phyloP scores from a whole-genome alignment of 441 rosid species.

The Dalechampia spathulata region DNA sequence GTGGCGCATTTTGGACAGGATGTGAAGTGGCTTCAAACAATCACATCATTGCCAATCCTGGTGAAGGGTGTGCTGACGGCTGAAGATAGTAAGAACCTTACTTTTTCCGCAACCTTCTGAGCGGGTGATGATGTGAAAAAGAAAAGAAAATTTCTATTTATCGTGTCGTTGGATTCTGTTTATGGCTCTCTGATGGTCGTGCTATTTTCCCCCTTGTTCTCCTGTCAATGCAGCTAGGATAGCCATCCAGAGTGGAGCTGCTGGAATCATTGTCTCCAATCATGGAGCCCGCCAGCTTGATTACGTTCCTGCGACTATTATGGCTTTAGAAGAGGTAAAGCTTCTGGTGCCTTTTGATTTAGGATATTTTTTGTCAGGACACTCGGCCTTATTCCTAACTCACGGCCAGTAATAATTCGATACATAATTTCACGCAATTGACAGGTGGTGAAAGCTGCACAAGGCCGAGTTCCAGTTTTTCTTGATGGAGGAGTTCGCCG shows the following conservation, averaged over 20 bases:
- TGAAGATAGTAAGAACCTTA: conserved; percentile 57
- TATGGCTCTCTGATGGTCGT: neutral
- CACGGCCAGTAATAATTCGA: too few relatives aligned
- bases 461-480: conserved; percentile 77
- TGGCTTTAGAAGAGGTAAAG: conserved; percentile 86
- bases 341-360: neutral
- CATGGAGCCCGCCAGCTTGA: conserved; percentile 99
- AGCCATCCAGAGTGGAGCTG: conserved; percentile 73
- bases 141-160: neutral
- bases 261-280: conserved; percentile 92
- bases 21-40: conserved; percentile 89
- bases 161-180: too few relatives aligned
- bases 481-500: conserved; percentile 96
- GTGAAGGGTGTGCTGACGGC: conserved; percentile 93
- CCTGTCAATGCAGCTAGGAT: conserved; percentile 48
- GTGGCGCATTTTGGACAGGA: conserved; percentile 40
- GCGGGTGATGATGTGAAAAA: neutral
- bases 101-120: neutral
- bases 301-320: conserved; percentile 82
- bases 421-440: neutral
- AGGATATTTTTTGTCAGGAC: neutral
- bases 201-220: neutral
- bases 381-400: neutral
- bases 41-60: conserved; percentile 81
- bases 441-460: conserved; percentile 84